A percentile compares a stretch with the other conserved stretches of the same genome.
Conservation (phyloP, 164 flowering plant genomes). For the Magnolia officinalis region DNA sequence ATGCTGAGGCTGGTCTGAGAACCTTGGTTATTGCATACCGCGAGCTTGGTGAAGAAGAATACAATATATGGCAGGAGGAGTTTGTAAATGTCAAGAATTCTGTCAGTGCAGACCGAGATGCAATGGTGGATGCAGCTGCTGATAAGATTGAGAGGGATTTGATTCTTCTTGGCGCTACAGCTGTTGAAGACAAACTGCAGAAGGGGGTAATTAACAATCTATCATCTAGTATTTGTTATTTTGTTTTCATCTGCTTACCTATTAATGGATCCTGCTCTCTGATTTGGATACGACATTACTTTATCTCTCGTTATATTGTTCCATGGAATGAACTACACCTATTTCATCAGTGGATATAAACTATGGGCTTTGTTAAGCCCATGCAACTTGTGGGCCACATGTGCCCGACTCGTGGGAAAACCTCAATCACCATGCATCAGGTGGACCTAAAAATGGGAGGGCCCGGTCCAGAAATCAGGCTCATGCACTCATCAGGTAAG, state of each 20-base stretch:
- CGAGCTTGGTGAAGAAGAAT: slow-evolving; percentile 63
- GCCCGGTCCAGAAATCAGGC: too few species aligned
- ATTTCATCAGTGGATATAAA: too few species aligned
- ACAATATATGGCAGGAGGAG: slow-evolving; percentile 50
- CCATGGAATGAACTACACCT: neutral
- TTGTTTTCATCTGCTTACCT: neutral
- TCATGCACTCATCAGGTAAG: too few species aligned
- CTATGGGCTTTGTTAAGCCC: too few species aligned
- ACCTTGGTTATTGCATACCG: slow-evolving; percentile 75
- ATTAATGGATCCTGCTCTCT: neutral
- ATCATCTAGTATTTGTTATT: neutral
- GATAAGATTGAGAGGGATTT: slow-evolving; percentile 69
- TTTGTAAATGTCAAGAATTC: slow-evolving; percentile 62
- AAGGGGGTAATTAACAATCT: slow-evolving; percentile 50
- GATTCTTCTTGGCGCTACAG: slow-evolving; percentile 86
- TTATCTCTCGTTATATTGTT: neutral
- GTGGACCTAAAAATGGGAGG: too few species aligned
- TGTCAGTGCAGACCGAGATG: slow-evolving; percentile 59
- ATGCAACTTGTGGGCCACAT: too few species aligned
- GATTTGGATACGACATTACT: neutral
- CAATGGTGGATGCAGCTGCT: slow-evolving; percentile 52
- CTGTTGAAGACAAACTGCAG: slow-evolving; percentile 90
- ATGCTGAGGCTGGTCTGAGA: slow-evolving; percentile 78
- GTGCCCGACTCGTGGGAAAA: too few species aligned
- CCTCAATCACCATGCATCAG: too few species aligned